Conservation (phyloP, 176 grass and related monocot species). For the Panicum miliaceum region DNA sequence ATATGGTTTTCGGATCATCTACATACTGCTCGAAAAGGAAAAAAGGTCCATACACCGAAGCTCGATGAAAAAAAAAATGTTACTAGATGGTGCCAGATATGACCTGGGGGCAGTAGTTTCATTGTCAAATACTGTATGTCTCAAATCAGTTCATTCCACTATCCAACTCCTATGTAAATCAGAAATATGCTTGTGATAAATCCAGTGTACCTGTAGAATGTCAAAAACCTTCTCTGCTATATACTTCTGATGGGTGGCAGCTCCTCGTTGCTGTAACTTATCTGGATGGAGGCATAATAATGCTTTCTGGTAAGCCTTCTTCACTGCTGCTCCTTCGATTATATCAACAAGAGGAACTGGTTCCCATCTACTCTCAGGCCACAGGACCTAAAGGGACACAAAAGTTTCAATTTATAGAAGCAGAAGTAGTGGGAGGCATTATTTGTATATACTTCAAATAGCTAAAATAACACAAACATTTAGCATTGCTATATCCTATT, state of each 20-base stretch:
- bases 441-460: slow-evolving; percentile 23
- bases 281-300: slow-evolving; percentile 92
- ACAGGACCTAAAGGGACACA: slow-evolving; percentile 64
- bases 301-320: slow-evolving; percentile 90
- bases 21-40: slow-evolving; percentile 2
- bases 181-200: slow-evolving; percentile 29
- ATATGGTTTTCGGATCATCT: slow-evolving; percentile 6
- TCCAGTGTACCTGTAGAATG: slow-evolving; percentile 88
- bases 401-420: neutral
- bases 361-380: slow-evolving; percentile 92
- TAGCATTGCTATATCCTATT: neutral
- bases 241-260: slow-evolving; percentile 76
- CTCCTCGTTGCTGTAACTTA: slow-evolving; percentile 85
- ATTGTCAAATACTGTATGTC: neutral
- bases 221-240: slow-evolving; percentile 93
- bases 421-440: neutral
- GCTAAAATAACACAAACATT: slow-evolving; percentile 3
- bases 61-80: neutral
- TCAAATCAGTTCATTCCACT: neutral
- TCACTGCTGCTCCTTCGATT: slow-evolving; percentile 89
- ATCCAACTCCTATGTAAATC: neutral
- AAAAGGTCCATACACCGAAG: neutral
- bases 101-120: neutral
- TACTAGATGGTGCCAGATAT: neutral
- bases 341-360: slow-evolving; percentile 83